Evolutionary conservation across 1,139 yeast genomes (phyloP).

Genomic region (Nematodospora anomalae): DNA sequence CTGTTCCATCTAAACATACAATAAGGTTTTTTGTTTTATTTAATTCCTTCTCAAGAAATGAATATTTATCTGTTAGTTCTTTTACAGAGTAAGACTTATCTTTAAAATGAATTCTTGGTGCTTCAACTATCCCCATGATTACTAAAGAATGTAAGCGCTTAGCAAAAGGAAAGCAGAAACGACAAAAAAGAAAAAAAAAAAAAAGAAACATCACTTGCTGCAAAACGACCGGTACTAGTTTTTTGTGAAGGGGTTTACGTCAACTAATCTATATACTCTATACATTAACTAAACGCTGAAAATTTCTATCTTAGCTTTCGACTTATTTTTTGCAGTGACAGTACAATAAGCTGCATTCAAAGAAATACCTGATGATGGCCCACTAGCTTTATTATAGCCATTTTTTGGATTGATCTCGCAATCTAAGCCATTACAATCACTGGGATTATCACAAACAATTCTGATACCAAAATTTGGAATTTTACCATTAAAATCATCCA

Average conservation of each 20-base stretch:
- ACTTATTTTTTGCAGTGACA: slow-evolving; percentile 67
- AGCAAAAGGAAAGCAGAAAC: no score
- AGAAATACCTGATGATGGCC: slow-evolving; percentile 51
- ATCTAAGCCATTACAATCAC: slow-evolving; percentile 69
- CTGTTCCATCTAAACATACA: slow-evolving; percentile 65
- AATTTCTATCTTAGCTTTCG: slow-evolving; percentile 72
- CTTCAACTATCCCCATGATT: not conserved
- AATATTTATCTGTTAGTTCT: slow-evolving; percentile 2
- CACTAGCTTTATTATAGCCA: slow-evolving; percentile 56
- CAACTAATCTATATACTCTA: no score
- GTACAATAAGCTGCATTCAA: slow-evolving; percentile 75
- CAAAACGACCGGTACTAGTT: no score
- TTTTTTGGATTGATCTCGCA: slow-evolving; percentile 77
- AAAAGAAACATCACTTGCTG: no score
- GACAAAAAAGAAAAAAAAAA: no score
- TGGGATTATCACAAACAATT: slow-evolving; percentile 67
- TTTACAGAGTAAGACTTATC: slow-evolving; percentile 6
- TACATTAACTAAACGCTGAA: slow-evolving; percentile 45
- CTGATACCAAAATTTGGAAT: slow-evolving; percentile 71
- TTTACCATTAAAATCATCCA: slow-evolving; percentile 57
- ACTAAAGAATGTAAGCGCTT: no score
- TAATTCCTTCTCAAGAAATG: slow-evolving; percentile 2
- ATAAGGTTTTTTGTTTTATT: slow-evolving; percentile 23
- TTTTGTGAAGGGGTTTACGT: no score
- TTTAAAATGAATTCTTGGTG: slow-evolving; percentile 5